These are phyloP conservation scores for Candida yuanshanica DNA, from an alignment of 805 yeast genomes.

Conservation along the genomic window DNA sequence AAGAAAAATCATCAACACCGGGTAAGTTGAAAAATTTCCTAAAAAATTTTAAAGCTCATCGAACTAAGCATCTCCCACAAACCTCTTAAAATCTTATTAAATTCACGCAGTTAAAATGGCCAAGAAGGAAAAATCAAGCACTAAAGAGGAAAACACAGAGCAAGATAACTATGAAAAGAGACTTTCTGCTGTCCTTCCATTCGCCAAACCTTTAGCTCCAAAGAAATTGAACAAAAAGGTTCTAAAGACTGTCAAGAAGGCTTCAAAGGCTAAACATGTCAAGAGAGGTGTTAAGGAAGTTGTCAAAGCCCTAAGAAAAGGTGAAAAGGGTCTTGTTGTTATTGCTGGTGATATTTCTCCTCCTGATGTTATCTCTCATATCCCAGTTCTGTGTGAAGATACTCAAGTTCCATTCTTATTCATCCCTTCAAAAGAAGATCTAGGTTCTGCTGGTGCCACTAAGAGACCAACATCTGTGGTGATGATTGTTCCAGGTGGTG, in stretches of 20 bases:
- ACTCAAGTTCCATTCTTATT: conserved; percentile 84
- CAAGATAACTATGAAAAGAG: conserved; percentile 86
- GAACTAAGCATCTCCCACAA: not conserved
- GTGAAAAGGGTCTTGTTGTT: conserved; percentile 93
- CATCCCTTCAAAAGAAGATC: conserved; percentile 95
- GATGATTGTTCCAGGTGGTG: conserved; percentile 95
- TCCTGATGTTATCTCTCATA: conserved; percentile 92
- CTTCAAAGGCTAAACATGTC: conserved; percentile 96
- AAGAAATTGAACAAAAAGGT: conserved; percentile 94
- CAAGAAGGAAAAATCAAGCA: conserved; percentile 37
- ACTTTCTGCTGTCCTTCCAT: conserved; percentile 83
- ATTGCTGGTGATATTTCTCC: conserved; percentile 99
- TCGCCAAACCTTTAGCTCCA: conserved; percentile 92
- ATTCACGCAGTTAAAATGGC: conserved; percentile 25
- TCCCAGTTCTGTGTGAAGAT: conserved; percentile 97
- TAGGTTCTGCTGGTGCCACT: conserved; percentile 98
- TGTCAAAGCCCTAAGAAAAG: conserved; percentile 94
- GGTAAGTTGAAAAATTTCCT: not conserved
- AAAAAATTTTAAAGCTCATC: conserved; percentile 10
- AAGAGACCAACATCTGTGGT: conserved; percentile 98
- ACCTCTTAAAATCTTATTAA: not conserved
- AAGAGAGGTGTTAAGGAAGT: conserved; percentile 99
- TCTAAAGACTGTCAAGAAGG: conserved; percentile 92
- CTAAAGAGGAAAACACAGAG: conserved; percentile 30
- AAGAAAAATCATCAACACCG: not conserved